A percentile compares a stretch with the other conserved stretches of the same genome.
phyloP scores from a whole-genome alignment of 228 moss, liverwort and hornwort species.

The Sphagnum magellanicum region DNA sequence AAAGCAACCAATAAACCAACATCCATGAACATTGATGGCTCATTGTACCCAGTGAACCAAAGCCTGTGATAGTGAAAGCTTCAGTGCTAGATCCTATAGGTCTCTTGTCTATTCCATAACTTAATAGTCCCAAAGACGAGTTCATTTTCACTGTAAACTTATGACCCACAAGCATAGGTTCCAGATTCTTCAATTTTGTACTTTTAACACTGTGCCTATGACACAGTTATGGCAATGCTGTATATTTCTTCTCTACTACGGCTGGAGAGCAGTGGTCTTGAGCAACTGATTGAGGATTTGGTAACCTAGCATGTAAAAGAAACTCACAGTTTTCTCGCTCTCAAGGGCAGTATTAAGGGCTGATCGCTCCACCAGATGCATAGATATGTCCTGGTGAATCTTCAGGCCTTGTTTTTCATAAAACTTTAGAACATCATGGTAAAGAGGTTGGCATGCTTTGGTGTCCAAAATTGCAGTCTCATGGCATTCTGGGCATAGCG shows the following conservation, averaged over 20 bases:
- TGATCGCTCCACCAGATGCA: conserved; percentile 88
- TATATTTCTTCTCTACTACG: too few species aligned
- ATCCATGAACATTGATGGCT: not conserved
- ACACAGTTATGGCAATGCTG: not conserved
- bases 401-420: conserved; percentile 68
- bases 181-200: not conserved
- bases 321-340: conserved; percentile 73
- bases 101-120: too few species aligned
- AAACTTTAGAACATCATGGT: conserved; percentile 77
- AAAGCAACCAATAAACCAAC: not conserved
- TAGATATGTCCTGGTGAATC: conserved; percentile 87
- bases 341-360: conserved; percentile 92
- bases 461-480: conserved; percentile 80
- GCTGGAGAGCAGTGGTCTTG: not conserved
- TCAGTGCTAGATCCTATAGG: too few species aligned
- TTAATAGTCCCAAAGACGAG: too few species aligned
- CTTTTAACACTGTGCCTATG: too few species aligned
- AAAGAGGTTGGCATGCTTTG: conserved; percentile 79
- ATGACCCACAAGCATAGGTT: not conserved
- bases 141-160: too few species aligned
- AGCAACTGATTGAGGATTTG: not conserved
- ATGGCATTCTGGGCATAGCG: conserved; percentile 78
- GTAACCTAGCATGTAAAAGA: not conserved
- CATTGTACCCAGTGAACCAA: too few species aligned
- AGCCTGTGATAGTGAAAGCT: too few species aligned